These are phyloP conservation scores for Aspergillus fructus DNA, from an alignment of 2,329 filamentous ascomycete genomes.

Conservation along the genomic window DNA sequence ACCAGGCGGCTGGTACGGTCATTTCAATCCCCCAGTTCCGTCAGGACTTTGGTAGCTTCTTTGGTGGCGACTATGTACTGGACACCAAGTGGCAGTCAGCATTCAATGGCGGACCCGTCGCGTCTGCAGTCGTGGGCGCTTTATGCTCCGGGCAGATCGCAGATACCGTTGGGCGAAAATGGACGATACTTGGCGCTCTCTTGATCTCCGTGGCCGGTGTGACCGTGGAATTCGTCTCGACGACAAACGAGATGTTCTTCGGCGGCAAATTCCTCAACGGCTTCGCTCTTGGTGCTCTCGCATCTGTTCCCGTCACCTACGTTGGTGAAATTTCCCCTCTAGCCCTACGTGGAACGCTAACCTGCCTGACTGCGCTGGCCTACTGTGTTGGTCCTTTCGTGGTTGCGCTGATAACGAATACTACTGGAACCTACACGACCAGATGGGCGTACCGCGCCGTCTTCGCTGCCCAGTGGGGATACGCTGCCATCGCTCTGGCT, in stretches of 20 bases:
- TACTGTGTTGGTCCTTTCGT: constrained; percentile 5
- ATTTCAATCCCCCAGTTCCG: constrained; percentile 9
- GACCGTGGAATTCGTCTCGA: constrained; percentile 2
- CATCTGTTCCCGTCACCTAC: constrained; percentile 5
- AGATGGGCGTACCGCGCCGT: constrained; percentile 7
- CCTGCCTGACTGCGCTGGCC: constrained; percentile 6
- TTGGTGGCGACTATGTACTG: constrained; percentile 3
- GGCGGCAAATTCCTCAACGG: constrained; percentile 12
- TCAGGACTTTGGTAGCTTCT: constrained; percentile 7
- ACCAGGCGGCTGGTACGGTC: constrained; percentile 4
- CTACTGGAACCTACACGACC: constrained; percentile 2
- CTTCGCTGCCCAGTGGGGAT: constrained; percentile 8
- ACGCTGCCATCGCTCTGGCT: not conserved
- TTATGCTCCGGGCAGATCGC: constrained; percentile 6
- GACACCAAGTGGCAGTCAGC: constrained; percentile 9
- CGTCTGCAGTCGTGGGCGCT: constrained; percentile 6
- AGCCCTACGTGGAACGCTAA: constrained; percentile 5
- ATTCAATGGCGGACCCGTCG: constrained; percentile 7
- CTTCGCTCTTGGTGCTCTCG: constrained; percentile 6
- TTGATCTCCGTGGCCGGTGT: constrained; percentile 4
- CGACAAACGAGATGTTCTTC: constrained; percentile 10
- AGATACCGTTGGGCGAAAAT: constrained; percentile 8
- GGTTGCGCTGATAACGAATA: constrained; percentile 7
- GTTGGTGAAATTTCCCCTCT: constrained; percentile 7
- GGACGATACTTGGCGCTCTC: not conserved